Conservation (phyloP, 2,329 filamentous ascomycete species). For the Aspergillus sp. region DNA sequence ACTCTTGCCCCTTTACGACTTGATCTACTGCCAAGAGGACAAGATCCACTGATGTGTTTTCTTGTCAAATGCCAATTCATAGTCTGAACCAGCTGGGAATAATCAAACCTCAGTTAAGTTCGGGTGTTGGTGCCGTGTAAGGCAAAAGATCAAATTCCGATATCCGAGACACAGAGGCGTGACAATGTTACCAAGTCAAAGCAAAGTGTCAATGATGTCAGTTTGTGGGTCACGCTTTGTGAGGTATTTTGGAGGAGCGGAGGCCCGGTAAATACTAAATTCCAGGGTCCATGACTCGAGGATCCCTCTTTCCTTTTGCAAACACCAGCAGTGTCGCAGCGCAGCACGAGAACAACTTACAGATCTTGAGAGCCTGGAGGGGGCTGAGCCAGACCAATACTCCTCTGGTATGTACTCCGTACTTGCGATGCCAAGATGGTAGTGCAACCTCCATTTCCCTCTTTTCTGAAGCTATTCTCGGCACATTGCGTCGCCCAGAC, state of each 20-base stretch:
- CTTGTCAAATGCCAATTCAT: slow-evolving; percentile 13
- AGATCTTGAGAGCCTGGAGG: slow-evolving; percentile 1
- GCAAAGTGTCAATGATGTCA: slow-evolving; percentile 11
- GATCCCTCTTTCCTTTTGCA: background rate
- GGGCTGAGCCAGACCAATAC: background rate
- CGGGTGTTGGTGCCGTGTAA: background rate
- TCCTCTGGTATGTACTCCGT: background rate
- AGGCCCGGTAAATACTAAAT: background rate
- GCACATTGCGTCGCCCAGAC: slow-evolving; percentile 6
- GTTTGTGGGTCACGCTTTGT: slow-evolving; percentile 9
- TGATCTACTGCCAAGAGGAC: slow-evolving; percentile 15
- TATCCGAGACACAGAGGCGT: background rate
- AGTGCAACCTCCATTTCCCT: slow-evolving; percentile 4
- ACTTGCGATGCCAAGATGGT: slow-evolving; percentile 12
- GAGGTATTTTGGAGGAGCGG: background rate
- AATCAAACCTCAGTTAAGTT: background rate
- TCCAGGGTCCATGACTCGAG: background rate
- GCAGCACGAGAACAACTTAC: background rate
- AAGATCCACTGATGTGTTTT: slow-evolving; percentile 18
- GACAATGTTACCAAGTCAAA: background rate
- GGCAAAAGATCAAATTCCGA: background rate
- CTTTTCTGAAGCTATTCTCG: slow-evolving; percentile 18
- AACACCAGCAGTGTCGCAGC: background rate
- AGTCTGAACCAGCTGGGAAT: background rate
- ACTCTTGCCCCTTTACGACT: background rate